Percentiles rank a stretch among this genome's conserved stretches.
Evolutionary conservation across 768 basidiomycete species (phyloP).

Genomic region (Leccinum pellstonianum): DNA sequence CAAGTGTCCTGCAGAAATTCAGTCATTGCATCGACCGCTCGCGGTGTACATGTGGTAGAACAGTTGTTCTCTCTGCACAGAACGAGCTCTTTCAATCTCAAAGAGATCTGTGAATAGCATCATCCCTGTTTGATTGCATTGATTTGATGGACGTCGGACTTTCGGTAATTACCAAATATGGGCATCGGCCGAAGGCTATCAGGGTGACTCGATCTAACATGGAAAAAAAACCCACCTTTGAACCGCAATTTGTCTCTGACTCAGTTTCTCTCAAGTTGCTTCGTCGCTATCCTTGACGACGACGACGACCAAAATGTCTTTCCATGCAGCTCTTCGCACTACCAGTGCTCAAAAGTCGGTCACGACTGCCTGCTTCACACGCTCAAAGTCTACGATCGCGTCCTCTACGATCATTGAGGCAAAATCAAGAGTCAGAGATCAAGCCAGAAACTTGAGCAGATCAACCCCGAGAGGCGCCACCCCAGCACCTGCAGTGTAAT

Average conservation of each 20-base stretch:
- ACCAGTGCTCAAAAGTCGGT: slow-evolving; percentile 39
- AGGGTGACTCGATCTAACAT: slow-evolving; percentile 22
- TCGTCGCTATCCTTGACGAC: slow-evolving; percentile 16
- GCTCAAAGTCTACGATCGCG: slow-evolving; percentile 52
- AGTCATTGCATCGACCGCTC: background rate
- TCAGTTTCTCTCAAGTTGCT: slow-evolving; percentile 7
- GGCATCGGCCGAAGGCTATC: slow-evolving; percentile 27
- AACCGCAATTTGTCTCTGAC: slow-evolving; percentile 4
- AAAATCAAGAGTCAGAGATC: slow-evolving; percentile 76
- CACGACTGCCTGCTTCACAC: slow-evolving; percentile 35
- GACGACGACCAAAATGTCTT: slow-evolving; percentile 38
- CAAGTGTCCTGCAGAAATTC: background rate
- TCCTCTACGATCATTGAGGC: slow-evolving; percentile 67
- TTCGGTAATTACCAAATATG: slow-evolving; percentile 20
- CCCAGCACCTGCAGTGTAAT: slow-evolving; percentile 63
- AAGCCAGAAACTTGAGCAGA: slow-evolving; percentile 73
- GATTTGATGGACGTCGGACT: slow-evolving; percentile 16
- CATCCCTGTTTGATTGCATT: background rate
- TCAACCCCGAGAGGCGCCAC: slow-evolving; percentile 59
- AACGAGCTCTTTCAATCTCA: background rate
- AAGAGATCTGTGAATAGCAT: too few species aligned
- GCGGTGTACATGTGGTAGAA: too few species aligned
- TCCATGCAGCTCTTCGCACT: slow-evolving; percentile 44
- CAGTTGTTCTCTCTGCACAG: too few species aligned
- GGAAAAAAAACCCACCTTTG: slow-evolving; percentile 5